These are phyloP conservation scores for Pochonia chlamydosporia DNA, from an alignment of 2,329 filamentous ascomycete species.

Conservation along the genomic window DNA sequence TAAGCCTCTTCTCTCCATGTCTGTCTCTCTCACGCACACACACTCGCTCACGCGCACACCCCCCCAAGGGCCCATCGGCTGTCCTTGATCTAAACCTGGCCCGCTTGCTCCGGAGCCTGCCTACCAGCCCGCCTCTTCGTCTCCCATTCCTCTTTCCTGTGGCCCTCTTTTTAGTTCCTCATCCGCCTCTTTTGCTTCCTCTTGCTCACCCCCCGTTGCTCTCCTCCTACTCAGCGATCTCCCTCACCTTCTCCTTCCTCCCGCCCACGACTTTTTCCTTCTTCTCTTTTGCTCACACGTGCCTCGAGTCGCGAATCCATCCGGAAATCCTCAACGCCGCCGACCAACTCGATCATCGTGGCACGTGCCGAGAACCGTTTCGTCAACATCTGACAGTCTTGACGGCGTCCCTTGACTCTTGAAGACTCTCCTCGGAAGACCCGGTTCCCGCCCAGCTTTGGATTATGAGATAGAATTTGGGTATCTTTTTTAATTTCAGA, in stretches of 20 bases:
- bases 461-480: constrained; percentile 32
- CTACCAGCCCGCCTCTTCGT: neutral
- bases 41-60: neutral
- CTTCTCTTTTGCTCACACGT: constrained; percentile 3
- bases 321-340: neutral
- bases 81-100: neutral
- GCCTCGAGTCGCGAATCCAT: constrained; percentile 7
- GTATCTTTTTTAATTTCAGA: constrained; percentile 20
- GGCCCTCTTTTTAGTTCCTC: constrained; percentile 1
- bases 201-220: neutral
- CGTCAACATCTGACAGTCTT: constrained; percentile 7
- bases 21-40: neutral
- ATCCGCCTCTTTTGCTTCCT: constrained; percentile 5
- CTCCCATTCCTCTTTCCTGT: constrained; percentile 10
- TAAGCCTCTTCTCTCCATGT: neutral
- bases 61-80: neutral
- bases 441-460: constrained; percentile 14
- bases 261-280: neutral
- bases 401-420: neutral
- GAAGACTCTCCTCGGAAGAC: constrained; percentile 3
- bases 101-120: neutral
- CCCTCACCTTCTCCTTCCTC: constrained; percentile 3
- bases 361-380: constrained; percentile 8
- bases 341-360: constrained; percentile 4
- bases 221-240: constrained; percentile 2